phyloP scores from a whole-genome alignment of 2,329 filamentous ascomycete species.

The Fusarium lyarnte region DNA sequence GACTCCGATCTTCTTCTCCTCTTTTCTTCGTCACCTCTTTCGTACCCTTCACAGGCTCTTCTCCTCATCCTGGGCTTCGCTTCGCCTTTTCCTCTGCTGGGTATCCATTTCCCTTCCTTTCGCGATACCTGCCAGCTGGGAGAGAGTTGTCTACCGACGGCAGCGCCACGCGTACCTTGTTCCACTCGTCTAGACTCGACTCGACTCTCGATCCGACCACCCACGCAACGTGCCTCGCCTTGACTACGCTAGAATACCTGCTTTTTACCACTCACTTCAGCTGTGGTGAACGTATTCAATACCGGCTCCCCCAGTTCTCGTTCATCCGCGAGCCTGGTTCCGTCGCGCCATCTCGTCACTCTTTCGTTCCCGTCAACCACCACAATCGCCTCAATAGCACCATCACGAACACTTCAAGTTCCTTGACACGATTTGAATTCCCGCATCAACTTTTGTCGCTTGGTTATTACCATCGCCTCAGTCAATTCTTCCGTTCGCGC shows the following conservation, averaged over 20 bases:
- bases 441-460: neutral
- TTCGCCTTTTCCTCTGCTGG: neutral
- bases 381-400: neutral
- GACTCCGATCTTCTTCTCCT: constrained; percentile 22
- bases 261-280: constrained; percentile 9
- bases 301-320: constrained; percentile 9
- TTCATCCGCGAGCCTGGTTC: neutral
- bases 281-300: constrained; percentile 7
- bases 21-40: neutral
- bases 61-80: neutral
- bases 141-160: neutral
- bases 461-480: neutral
- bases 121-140: neutral
- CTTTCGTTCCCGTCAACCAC: neutral
- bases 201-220: constrained; percentile 15
- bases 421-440: constrained; percentile 1
- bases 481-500: constrained; percentile 9
- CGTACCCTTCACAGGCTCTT: neutral
- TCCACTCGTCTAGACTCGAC: constrained; percentile 13
- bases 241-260: constrained; percentile 6
- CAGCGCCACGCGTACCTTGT: constrained; percentile 30
- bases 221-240: constrained; percentile 5
- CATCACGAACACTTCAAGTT: neutral
- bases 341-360: constrained; percentile 1
- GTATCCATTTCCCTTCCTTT: neutral